Percentiles rank a stretch among this genome's conserved stretches.
Conservation (phyloP, 208 protist species). For the Porcisia hertigi region DNA sequence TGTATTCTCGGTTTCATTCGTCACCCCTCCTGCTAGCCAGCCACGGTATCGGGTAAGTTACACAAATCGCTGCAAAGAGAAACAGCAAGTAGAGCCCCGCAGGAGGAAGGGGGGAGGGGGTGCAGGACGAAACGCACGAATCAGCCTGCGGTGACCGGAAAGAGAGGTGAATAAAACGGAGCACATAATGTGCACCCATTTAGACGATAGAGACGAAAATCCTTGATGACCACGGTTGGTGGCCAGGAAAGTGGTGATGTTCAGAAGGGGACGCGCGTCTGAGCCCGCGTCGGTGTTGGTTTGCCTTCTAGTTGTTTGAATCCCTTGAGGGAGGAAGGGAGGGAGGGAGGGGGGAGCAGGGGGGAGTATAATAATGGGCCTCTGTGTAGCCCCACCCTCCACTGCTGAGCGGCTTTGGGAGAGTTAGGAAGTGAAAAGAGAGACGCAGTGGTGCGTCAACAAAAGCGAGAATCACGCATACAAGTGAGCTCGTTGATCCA, state of each 20-base stretch:
- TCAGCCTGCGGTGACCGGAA: not conserved
- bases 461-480: not conserved
- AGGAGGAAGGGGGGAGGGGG: not conserved
- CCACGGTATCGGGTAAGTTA: not conserved
- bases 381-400: not conserved
- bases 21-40: not conserved
- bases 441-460: not conserved
- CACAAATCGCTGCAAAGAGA: not conserved
- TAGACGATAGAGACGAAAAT: not conserved
- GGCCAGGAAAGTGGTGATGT: not conserved
- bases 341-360: no score
- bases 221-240: not conserved
- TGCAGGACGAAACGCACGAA: not conserved
- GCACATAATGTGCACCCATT: not conserved
- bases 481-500: not conserved
- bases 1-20: not conserved
- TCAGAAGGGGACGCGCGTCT: not conserved
- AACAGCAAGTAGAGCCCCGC: not conserved
- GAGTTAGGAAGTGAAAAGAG: not conserved
- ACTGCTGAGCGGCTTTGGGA: not conserved
- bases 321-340: not conserved
- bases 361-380: not conserved
- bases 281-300: not conserved
- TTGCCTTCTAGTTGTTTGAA: not conserved
- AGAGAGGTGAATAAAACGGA: not conserved